These are phyloP conservation scores for Karstenula rhodostoma DNA, from an alignment of 2,329 filamentous ascomycete genomes.

Conservation along the genomic window DNA sequence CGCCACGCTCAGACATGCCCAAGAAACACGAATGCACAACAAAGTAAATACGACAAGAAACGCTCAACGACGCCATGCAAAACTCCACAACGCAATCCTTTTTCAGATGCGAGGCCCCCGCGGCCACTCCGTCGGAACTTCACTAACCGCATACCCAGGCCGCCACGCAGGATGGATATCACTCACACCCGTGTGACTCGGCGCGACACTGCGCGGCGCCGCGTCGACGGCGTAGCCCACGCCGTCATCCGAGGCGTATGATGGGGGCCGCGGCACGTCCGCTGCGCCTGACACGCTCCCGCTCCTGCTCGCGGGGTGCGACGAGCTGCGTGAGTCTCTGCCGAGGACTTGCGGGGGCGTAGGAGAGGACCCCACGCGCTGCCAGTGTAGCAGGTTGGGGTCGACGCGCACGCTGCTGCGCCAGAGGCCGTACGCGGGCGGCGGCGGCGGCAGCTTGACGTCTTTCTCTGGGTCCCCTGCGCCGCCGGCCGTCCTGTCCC, in stretches of 20 bases:
- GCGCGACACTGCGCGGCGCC: constrained; percentile 50
- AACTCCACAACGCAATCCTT: background rate
- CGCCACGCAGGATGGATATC: constrained; percentile 50
- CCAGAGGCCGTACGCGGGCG: constrained; percentile 88
- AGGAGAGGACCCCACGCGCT: constrained; percentile 58
- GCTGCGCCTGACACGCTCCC: constrained; percentile 14
- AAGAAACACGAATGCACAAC: background rate
- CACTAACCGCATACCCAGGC: constrained; percentile 42
- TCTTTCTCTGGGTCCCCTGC: constrained; percentile 31
- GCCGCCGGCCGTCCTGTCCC: constrained; percentile 3
- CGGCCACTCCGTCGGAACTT: constrained; percentile 25
- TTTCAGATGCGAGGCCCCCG: background rate
- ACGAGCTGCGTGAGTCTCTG: background rate
- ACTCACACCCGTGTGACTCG: constrained; percentile 34
- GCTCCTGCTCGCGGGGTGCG: constrained; percentile 3
- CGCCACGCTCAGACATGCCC: background rate
- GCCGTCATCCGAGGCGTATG: constrained; percentile 79
- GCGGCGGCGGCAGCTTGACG: constrained; percentile 67
- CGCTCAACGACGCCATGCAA: constrained; percentile 9
- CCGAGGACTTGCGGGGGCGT: background rate
- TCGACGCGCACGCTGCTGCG: constrained; percentile 82
- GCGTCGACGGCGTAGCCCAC: constrained; percentile 76
- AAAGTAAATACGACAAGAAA: background rate
- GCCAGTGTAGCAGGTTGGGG: constrained; percentile 83
- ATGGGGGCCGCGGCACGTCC: constrained; percentile 67